phyloP scores from a whole-genome alignment of 1,139 yeast genomes.

The Lipomyces yarrowii region DNA sequence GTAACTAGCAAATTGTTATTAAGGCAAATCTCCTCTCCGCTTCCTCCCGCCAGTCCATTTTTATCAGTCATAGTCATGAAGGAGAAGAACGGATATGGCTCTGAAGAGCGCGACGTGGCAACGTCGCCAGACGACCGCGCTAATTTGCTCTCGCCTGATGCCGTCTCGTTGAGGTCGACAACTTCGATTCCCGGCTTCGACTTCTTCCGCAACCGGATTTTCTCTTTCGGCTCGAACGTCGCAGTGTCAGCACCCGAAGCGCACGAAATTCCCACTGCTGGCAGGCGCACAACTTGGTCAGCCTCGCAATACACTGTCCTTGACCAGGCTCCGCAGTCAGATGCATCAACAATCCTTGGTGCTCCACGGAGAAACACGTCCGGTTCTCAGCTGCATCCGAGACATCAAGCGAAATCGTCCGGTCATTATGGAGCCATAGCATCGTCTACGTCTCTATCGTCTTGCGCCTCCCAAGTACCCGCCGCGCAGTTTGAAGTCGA shows the following conservation, averaged over 20 bases:
- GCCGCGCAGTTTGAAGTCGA: slow-evolving; percentile 5
- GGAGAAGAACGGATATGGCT: background rate
- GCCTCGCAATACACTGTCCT: slow-evolving; percentile 23
- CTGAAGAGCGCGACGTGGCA: background rate
- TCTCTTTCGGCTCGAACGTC: slow-evolving; percentile 20
- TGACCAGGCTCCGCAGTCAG: slow-evolving; percentile 17
- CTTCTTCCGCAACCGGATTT: slow-evolving; percentile 25
- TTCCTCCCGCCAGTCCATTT: background rate
- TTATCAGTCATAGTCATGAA: background rate
- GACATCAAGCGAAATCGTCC: slow-evolving; percentile 8
- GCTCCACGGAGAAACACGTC: slow-evolving; percentile 28
- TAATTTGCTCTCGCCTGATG: slow-evolving; percentile 17
- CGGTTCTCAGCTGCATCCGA: slow-evolving; percentile 17
- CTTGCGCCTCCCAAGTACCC: slow-evolving; percentile 20
- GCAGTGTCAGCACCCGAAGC: background rate
- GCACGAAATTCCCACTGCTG: slow-evolving; percentile 4
- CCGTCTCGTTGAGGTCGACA: slow-evolving; percentile 25
- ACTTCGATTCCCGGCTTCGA: slow-evolving; percentile 10
- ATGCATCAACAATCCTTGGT: slow-evolving; percentile 25
- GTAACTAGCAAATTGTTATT: background rate
- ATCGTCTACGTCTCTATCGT: slow-evolving; percentile 24
- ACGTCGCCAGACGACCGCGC: slow-evolving; percentile 9
- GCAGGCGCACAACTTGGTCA: background rate
- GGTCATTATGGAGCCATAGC: slow-evolving; percentile 24
- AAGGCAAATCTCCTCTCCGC: background rate